Evolutionary conservation across 176 grass and related monocot species (phyloP).

Genomic region (Ensete ventricosum): DNA sequence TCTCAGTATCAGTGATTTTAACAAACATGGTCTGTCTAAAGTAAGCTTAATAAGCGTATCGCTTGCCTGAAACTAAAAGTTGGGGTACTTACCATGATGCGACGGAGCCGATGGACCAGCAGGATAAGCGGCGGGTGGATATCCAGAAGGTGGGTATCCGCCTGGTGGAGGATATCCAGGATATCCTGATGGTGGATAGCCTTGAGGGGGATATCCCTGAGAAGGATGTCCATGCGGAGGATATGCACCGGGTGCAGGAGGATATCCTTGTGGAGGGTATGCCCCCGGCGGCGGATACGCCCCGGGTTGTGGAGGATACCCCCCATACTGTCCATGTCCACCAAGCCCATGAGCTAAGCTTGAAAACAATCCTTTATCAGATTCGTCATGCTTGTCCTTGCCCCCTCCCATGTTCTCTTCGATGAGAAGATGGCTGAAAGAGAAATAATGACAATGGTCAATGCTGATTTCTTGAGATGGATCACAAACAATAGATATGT

Average conservation of each 20-base stretch:
- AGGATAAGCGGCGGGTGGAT: conserved; percentile 31
- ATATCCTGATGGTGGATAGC: conserved; percentile 34
- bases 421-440: neutral
- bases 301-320: conserved; percentile 24
- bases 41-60: neutral
- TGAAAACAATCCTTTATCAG: conserved; percentile 35
- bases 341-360: neutral
- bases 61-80: neutral
- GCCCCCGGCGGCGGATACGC: conserved; percentile 29
- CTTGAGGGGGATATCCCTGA: neutral
- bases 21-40: neutral
- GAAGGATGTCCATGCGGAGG: conserved; percentile 29
- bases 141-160: conserved; percentile 30
- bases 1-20: neutral
- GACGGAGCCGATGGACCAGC: conserved; percentile 7
- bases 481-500: no score
- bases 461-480: no score
- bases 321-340: conserved; percentile 23
- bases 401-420: conserved; percentile 39
- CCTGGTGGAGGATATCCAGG: conserved; percentile 10
- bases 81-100: neutral
- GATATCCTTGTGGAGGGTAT: conserved; percentile 37
- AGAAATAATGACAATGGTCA: neutral
- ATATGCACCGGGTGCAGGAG: conserved; percentile 10
- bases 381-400: conserved; percentile 37